A percentile compares a stretch with the other conserved stretches of the same genome.
phyloP scores from a whole-genome alignment of 768 basidiomycete genomes.

The Termitomyces titanicus region DNA sequence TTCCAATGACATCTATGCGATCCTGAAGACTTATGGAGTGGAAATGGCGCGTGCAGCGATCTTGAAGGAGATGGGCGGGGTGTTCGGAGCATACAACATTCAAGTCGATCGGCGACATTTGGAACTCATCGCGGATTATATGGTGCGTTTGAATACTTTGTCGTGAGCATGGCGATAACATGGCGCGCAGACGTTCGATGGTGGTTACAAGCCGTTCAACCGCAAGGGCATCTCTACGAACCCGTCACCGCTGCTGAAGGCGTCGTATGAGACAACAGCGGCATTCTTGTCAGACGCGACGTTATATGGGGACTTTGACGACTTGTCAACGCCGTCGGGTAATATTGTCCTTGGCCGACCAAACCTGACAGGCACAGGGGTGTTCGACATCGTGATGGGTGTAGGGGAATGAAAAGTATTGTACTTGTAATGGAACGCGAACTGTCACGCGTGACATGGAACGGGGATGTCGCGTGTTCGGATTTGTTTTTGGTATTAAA shows the following conservation, averaged over 20 bases:
- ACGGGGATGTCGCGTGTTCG: conserved; percentile 7
- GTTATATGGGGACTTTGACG: conserved; percentile 92
- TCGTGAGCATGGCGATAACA: neutral
- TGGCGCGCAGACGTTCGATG: conserved; percentile 84
- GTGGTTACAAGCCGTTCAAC: conserved; percentile 98
- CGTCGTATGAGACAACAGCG: conserved; percentile 95
- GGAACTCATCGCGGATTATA: conserved; percentile 97
- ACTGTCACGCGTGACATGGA: conserved; percentile 17
- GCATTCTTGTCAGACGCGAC: conserved; percentile 93
- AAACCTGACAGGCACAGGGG: conserved; percentile 88
- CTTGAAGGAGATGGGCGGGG: conserved; percentile 84
- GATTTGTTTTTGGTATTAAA: neutral
- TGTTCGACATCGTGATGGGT: conserved; percentile 82
- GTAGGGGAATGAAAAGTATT: conserved; percentile 20
- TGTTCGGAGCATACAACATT: conserved; percentile 95
- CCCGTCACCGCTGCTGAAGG: conserved; percentile 94
- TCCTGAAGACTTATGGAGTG: conserved; percentile 90
- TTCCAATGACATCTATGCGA: conserved; percentile 94
- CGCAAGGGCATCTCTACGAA: conserved; percentile 91
- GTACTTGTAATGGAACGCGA: conserved; percentile 16
- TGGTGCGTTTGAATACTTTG: conserved; percentile 56
- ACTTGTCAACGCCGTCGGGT: conserved; percentile 84
- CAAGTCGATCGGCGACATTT: conserved; percentile 92
- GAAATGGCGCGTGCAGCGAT: conserved; percentile 94
- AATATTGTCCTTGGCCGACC: conserved; percentile 90